Percentiles rank a stretch among this genome's conserved stretches.
phyloP scores from a whole-genome alignment of 371 early-diverging fungal genomes.

The Mortierella sp. region DNA sequence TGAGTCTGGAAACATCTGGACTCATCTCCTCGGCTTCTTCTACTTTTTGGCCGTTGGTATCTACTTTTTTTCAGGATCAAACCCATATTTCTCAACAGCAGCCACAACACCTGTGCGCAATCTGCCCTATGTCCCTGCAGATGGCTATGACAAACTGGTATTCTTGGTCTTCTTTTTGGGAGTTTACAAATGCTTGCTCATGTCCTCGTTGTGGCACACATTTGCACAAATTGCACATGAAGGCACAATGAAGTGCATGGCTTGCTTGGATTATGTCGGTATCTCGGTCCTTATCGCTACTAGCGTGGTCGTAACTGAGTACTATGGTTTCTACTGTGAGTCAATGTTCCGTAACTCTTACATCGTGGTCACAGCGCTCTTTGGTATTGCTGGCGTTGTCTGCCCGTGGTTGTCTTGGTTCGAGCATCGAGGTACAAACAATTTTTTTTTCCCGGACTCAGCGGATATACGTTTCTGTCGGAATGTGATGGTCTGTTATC shows the following conservation, averaged over 20 bases:
- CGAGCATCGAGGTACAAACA: constrained; percentile 51
- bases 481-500: background rate
- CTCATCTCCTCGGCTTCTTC: constrained; percentile 76
- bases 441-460: background rate
- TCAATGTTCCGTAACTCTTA: constrained; percentile 60
- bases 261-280: constrained; percentile 79
- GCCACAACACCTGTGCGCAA: constrained; percentile 25
- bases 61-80: constrained; percentile 61
- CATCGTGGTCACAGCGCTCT: constrained; percentile 66
- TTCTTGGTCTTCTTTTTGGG: constrained; percentile 72
- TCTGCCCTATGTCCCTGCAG: constrained; percentile 51
- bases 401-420: constrained; percentile 65
- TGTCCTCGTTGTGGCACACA: constrained; percentile 78
- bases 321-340: constrained; percentile 77
- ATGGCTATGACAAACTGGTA: constrained; percentile 64
- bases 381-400: constrained; percentile 70
- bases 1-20: constrained; percentile 81
- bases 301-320: constrained; percentile 69
- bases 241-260: constrained; percentile 71
- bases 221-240: constrained; percentile 65
- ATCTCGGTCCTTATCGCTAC: constrained; percentile 78
- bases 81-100: constrained; percentile 51
- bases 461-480: constrained; percentile 4
- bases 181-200: constrained; percentile 75
- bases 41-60: constrained; percentile 68